Evolutionary conservation across 1,284 basidiomycete genomes (phyloP), one percentile per base, ranked within the genome.

Genomic region (Sanguinoderma infundibulare): DNA sequence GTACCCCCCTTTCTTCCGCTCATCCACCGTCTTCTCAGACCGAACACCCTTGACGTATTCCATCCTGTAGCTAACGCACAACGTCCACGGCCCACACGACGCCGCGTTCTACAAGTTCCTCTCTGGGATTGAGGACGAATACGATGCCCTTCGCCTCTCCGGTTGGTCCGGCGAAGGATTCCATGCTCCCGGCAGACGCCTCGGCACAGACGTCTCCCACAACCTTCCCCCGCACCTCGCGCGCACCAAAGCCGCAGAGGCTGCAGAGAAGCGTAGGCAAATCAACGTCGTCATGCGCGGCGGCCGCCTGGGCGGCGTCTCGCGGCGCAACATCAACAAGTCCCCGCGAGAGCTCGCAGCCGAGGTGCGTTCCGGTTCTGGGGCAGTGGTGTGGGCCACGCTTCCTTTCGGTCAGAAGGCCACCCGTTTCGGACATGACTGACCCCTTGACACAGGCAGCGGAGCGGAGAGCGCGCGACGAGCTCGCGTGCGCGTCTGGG

Each of bases 131-230:
- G 89, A 95, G 70, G 89, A 94, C 54, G 94, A 96, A 75, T 95
- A 88, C 69, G 89, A 91, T 57, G 84, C 82, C 1, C 81, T 96
- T 8, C 87, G 87, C 67, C 79, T 83, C 17, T 87, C 86, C 28
- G 94, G 94, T 0, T 96, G 94, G 74, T 77, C 85, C 56, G 91
- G 91, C 40, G 88, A 96, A 75, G 95, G 94, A 5, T 96, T 96
- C 83, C 87, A 87, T 72, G 82, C 89, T 14, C 77, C 81, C 20
- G 95, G 95, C 0, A 79, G 80, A 12, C 78, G 87, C 30, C 72
- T 96, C 0, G 91, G 93, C 5, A 74, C 75, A 5, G 81, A 82
- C 42, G 71, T 85, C 17, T 86, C 87, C 0, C 90, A 90, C 67
- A 79, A 91, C 69, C 69, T 91, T 0, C 85, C 90, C 1, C 82